Conservation (phyloP, 768 basidiomycete genomes). For the Termitomyces sp. region DNA sequence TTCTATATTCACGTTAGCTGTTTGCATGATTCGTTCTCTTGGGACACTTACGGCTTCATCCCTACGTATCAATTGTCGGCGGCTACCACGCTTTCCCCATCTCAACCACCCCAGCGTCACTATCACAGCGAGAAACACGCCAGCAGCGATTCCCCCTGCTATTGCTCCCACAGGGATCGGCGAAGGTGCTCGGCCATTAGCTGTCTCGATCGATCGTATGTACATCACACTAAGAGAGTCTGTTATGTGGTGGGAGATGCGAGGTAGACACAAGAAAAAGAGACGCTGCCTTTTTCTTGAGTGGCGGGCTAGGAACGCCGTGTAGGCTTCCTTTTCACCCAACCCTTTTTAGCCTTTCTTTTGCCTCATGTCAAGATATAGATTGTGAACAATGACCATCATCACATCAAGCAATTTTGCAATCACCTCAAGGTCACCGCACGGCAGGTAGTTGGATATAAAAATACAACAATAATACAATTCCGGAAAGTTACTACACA, state of each 20-base stretch:
- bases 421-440: constrained; percentile 10
- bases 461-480: constrained; percentile 16
- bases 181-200: constrained; percentile 7
- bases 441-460: constrained; percentile 1
- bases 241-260: not conserved
- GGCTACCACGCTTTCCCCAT: constrained; percentile 44
- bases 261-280: not conserved
- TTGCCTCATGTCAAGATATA: constrained; percentile 14
- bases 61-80: constrained; percentile 22
- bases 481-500: constrained; percentile 16
- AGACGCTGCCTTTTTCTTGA: not conserved
- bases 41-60: not conserved
- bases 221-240: constrained; percentile 17
- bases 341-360: constrained; percentile 7
- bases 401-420: constrained; percentile 6
- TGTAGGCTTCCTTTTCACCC: not conserved
- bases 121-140: constrained; percentile 44
- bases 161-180: constrained; percentile 48
- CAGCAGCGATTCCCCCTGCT: constrained; percentile 48
- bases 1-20: constrained; percentile 19
- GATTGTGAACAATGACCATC: constrained; percentile 1
- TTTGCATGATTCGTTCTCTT: not conserved
- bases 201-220: constrained; percentile 10
- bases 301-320: constrained; percentile 10
- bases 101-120: constrained; percentile 43